phyloP scores from a whole-genome alignment of 192 early-diverging fungal species.

The Backusella australiensis region DNA sequence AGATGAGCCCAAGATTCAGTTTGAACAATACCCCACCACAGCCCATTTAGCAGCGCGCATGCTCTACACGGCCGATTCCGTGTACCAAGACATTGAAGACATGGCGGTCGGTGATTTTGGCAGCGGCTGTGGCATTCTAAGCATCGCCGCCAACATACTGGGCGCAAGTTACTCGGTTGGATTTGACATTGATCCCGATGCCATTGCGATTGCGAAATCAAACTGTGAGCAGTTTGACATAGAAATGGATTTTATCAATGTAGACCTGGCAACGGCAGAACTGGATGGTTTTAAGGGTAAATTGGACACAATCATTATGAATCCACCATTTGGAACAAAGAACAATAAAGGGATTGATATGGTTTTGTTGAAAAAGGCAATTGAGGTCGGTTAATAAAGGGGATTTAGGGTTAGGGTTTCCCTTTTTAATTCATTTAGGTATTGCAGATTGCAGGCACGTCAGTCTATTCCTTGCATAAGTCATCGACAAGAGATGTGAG shows the following conservation, averaged over 20 bases:
- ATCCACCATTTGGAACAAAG: constrained; percentile 83
- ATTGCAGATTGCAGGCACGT: constrained; percentile 51
- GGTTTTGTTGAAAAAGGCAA: constrained; percentile 68
- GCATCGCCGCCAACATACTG: constrained; percentile 57
- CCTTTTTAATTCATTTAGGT: neutral
- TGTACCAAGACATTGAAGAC: constrained; percentile 71
- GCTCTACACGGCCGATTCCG: constrained; percentile 70
- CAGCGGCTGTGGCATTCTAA: constrained; percentile 75
- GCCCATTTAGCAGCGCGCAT: constrained; percentile 73
- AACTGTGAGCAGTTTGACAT: constrained; percentile 64
- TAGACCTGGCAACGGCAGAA: constrained; percentile 41
- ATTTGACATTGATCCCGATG: constrained; percentile 72
- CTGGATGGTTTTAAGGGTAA: constrained; percentile 44
- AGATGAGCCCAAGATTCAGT: constrained; percentile 67
- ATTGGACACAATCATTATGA: constrained; percentile 79
- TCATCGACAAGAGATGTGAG: constrained; percentile 66
- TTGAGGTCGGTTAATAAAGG: constrained; percentile 39
- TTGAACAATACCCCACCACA: constrained; percentile 80
- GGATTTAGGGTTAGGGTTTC: neutral
- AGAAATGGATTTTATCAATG: constrained; percentile 62
- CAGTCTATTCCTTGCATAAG: constrained; percentile 80
- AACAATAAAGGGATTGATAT: constrained; percentile 71
- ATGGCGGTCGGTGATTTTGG: constrained; percentile 74
- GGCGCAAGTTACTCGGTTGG: constrained; percentile 58
- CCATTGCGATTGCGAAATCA: constrained; percentile 65